Percentiles rank a stretch among this genome's conserved stretches.
phyloP scores from a whole-genome alignment of 148 eudicot species.

The Diospyros lotus region DNA sequence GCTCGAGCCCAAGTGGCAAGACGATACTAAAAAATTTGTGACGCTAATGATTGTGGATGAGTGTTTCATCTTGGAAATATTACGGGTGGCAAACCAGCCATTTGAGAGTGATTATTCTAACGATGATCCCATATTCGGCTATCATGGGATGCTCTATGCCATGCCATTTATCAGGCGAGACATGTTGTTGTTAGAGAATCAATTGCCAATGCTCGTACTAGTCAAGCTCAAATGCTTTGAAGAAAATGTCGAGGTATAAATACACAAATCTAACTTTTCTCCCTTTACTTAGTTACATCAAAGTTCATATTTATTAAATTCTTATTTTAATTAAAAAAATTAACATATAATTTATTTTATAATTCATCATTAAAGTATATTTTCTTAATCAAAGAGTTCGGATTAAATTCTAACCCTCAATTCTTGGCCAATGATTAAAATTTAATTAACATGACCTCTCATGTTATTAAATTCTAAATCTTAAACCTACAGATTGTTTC shows the following conservation, averaged over 20 bases:
- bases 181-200: conserved; percentile 2
- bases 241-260: not conserved
- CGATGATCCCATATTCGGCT: not conserved
- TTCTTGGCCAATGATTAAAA: no score
- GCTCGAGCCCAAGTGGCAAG: not conserved
- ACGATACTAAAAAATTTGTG: not conserved
- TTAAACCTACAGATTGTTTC: no score
- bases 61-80: not conserved
- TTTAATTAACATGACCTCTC: no score
- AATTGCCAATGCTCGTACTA: not conserved
- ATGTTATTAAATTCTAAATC: no score
- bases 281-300: not conserved
- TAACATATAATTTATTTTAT: no score
- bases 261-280: not conserved
- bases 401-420: no score
- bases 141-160: not conserved
- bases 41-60: not conserved
- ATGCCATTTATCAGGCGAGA: not conserved
- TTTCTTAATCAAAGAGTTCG: no score
- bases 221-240: not conserved
- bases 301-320: not conserved
- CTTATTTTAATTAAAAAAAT: not conserved
- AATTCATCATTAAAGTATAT: no score
- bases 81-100: not conserved
- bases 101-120: not conserved